Evolutionary conservation across 116 monocot species (phyloP).

Genomic region (Papilionanthe hybrid): DNA sequence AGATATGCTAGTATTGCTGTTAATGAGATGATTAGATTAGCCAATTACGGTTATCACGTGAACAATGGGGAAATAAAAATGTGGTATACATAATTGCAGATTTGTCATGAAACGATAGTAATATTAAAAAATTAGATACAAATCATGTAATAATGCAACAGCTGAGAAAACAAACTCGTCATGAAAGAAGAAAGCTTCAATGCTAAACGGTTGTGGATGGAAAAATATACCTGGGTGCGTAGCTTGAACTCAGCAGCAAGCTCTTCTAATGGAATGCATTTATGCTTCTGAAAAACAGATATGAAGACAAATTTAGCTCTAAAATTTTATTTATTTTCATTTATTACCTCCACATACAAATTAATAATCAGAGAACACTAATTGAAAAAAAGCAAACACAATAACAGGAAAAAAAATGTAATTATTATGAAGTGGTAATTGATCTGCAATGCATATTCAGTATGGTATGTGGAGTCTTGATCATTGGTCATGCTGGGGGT

Average conservation of each 20-base stretch:
- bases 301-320: conserved; percentile 11
- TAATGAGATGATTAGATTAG: background rate
- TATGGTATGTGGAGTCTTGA: background rate
- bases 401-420: background rate
- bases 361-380: background rate
- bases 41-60: background rate
- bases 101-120: background rate
- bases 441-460: background rate
- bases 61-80: background rate
- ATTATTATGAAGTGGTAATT: background rate
- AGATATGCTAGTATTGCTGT: background rate
- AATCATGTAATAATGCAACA: background rate
- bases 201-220: background rate
- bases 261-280: conserved; percentile 92
- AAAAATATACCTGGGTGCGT: conserved; percentile 63
- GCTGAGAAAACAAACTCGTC: background rate
- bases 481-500: background rate
- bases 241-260: conserved; percentile 92
- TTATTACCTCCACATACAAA: background rate
- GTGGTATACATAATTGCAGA: background rate
- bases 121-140: background rate
- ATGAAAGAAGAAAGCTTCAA: background rate
- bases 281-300: conserved; percentile 58
- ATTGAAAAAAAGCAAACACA: background rate
- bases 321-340: background rate